Base-by-base conservation (phyloP, 202 grass and related monocot species). In the Tripidium arundinaceum region DNA sequence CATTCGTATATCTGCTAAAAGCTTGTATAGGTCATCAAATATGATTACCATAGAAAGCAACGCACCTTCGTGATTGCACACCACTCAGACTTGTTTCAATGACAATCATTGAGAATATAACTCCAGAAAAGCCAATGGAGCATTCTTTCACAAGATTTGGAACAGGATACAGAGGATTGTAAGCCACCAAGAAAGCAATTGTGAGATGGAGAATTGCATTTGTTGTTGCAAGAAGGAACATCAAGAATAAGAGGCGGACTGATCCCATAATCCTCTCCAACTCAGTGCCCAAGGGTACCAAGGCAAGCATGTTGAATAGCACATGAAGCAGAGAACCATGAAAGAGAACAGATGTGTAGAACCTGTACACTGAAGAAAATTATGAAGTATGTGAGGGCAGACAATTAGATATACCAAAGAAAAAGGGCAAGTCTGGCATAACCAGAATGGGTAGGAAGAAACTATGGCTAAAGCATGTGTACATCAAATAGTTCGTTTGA, bases 181-280 rank as follows among this genome's bases (percentile, higher is more conserved):
- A 78, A 31, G 78, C 86, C 58, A 88, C 80, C 75, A 99, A 74
- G 74, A 91, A 91, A 64, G 96, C 90, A 83, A 99, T 79, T 59
- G 84, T 66, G 64, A 99, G 86, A 95, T 99, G 92, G 49, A 93
- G 82, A 84, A 99, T 81, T 75, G 96, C 88, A 86, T 99, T 95
- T 62, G 84, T 89, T 61, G 90, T 91, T 76, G 92, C 92, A 78
- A 99, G 90, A 81, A 99, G 83, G 79, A 99, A 73, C 37, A 90
- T 99, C 83, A 99, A 83, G 81, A 93, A 99, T 49, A 99, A 90
- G 45, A 99, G 90, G 31, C 88, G 82, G 66, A 99, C 68, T 75
- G 92, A 95, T 80, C 96, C 96, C 96, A 99, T 99, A 78, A 99
- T 99, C 79, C 92, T 95, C 74, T 99, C 96, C 86, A 99, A 80